Evolutionary conservation across 331 rosid species (phyloP).

Genomic region (Stylosanthes scabra): DNA sequence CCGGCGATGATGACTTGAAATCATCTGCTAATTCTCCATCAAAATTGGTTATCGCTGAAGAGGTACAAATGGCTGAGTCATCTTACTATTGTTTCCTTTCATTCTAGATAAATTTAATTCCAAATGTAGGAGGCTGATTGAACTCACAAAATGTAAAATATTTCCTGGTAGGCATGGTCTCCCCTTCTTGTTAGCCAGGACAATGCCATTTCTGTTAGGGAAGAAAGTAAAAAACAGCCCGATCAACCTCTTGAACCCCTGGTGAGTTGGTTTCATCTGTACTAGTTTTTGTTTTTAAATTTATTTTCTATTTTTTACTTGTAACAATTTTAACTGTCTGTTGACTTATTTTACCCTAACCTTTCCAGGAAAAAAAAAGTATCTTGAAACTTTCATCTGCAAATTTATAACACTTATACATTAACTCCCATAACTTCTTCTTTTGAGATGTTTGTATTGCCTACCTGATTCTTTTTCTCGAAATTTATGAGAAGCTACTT

Average conservation of each 20-base stretch:
- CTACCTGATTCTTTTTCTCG: slow-evolving; percentile 2
- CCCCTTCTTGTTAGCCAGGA: slow-evolving; percentile 58
- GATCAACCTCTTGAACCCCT: slow-evolving; percentile 60
- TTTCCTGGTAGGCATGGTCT: slow-evolving; percentile 68
- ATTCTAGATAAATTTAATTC: slow-evolving; percentile 5
- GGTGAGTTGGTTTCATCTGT: slow-evolving; percentile 63
- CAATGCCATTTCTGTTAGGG: slow-evolving; percentile 41
- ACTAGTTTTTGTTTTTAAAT: slow-evolving; percentile 45
- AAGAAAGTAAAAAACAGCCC: slow-evolving; percentile 39
- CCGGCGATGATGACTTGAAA: slow-evolving; percentile 36
- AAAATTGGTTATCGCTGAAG: slow-evolving; percentile 57
- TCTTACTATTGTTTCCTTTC: slow-evolving; percentile 9
- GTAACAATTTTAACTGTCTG: not conserved
- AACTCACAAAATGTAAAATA: slow-evolving; percentile 13
- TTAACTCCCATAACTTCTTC: slow-evolving; percentile 16
- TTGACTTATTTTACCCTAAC: not conserved
- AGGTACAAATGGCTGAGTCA: slow-evolving; percentile 55
- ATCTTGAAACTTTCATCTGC: too few species aligned
- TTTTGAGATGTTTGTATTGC: not conserved
- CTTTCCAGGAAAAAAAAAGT: not conserved
- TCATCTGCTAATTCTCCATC: slow-evolving; percentile 39
- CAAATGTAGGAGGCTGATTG: slow-evolving; percentile 17
- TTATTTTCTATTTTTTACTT: too few species aligned
- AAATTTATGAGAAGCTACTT: slow-evolving; percentile 14
- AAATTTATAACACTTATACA: not conserved